Evolutionary conservation across 2,329 filamentous ascomycete species (phyloP).

Genomic region (Colletotrichum aenigma): DNA sequence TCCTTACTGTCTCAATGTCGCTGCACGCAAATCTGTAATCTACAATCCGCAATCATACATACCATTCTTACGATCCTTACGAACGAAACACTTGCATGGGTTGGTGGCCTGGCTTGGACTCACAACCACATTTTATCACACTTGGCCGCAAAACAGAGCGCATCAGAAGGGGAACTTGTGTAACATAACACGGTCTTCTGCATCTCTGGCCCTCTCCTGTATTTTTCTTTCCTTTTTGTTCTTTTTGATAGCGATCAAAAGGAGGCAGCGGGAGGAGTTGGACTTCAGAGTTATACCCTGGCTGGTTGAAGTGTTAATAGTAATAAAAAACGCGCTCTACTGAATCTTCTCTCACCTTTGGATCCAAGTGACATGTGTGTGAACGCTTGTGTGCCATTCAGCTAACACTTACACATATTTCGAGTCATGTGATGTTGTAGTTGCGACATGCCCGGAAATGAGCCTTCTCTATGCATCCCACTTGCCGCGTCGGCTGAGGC

Average conservation of each 20-base stretch:
- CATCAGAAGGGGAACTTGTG: not conserved
- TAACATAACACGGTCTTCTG: not conserved
- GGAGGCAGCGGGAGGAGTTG: constrained; percentile 3
- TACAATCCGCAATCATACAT: constrained; percentile 27
- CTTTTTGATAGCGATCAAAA: not conserved
- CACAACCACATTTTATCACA: not conserved
- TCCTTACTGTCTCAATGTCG: constrained; percentile 24
- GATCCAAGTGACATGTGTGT: not conserved
- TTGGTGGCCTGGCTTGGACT: constrained; percentile 13
- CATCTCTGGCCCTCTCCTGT: not conserved
- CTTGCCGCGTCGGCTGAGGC: not conserved
- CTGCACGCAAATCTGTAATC: constrained; percentile 19
- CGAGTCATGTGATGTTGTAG: not conserved
- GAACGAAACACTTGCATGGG: constrained; percentile 37
- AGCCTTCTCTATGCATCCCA: not conserved
- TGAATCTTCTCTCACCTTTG: not conserved
- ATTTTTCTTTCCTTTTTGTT: not conserved
- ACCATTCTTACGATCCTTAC: constrained; percentile 65
- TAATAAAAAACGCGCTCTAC: constrained; percentile 6
- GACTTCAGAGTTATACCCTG: constrained; percentile 11
- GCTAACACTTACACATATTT: not conserved
- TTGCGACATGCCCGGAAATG: not conserved
- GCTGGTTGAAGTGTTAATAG: constrained; percentile 20
- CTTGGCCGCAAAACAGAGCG: constrained; percentile 5
- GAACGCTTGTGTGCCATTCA: not conserved